These are phyloP conservation scores for Nakazawaea ernobii DNA, from an alignment of 805 yeast genomes.

Conservation along the genomic window DNA sequence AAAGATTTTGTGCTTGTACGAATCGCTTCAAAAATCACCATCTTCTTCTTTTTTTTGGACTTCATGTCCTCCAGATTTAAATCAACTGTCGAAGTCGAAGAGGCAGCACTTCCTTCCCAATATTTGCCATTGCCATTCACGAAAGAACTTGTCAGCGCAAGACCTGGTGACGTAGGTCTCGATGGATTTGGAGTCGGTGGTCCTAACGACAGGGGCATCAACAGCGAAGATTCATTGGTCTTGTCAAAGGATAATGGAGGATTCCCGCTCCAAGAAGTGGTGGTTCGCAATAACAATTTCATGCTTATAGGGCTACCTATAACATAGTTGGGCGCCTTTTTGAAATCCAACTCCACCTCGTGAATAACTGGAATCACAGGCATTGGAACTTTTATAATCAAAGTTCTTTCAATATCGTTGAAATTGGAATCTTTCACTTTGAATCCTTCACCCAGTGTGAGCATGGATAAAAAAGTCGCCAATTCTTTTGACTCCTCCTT, in stretches of 20 bases:
- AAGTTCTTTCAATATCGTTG: background rate
- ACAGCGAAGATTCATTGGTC: background rate
- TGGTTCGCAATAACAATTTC: constrained; percentile 35
- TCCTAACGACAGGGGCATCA: background rate
- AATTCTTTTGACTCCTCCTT: background rate
- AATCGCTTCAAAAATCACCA: constrained; percentile 23
- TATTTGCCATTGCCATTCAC: constrained; percentile 2
- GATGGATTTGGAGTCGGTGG: constrained; percentile 7
- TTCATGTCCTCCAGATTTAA: background rate
- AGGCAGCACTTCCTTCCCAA: background rate
- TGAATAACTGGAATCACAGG: constrained; percentile 60
- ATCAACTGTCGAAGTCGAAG: constrained; percentile 9
- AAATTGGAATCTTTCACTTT: background rate
- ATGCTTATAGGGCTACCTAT: constrained; percentile 62
- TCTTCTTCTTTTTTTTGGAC: constrained; percentile 19
- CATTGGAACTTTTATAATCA: constrained; percentile 50
- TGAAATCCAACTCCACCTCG: constrained; percentile 41
- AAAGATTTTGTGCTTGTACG: background rate
- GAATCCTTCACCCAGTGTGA: background rate
- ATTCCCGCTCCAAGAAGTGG: constrained; percentile 35
- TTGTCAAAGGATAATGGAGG: background rate
- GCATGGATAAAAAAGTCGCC: background rate
- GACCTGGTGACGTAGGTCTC: constrained; percentile 9
- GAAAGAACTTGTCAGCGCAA: constrained; percentile 2
- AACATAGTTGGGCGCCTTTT: constrained; percentile 35